phyloP scores from a whole-genome alignment of 352 stramenopile species.

The Pythium sp. region DNA sequence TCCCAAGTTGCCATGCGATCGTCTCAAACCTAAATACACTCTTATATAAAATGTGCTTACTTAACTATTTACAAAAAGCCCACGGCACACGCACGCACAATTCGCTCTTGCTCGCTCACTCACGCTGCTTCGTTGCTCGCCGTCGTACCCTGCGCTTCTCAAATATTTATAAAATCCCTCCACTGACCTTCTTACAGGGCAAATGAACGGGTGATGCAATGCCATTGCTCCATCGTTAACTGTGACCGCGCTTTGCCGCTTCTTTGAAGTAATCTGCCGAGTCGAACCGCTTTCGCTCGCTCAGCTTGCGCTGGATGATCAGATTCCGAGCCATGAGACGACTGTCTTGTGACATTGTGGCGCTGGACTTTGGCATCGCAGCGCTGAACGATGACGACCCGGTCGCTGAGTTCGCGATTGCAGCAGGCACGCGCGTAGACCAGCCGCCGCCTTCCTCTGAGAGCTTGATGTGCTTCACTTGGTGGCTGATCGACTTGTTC shows the following conservation, averaged over 20 bases:
- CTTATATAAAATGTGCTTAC: slow-evolving; percentile 1
- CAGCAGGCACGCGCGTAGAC: slow-evolving; percentile 11
- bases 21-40: slow-evolving; percentile 4
- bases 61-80: not conserved
- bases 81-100: not conserved
- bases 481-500: slow-evolving; percentile 41
- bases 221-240: slow-evolving; percentile 3
- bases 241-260: slow-evolving; percentile 18
- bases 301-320: slow-evolving; percentile 60
- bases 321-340: slow-evolving; percentile 59
- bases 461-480: slow-evolving; percentile 80
- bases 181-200: not conserved
- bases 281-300: slow-evolving; percentile 75
- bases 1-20: not conserved
- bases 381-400: slow-evolving; percentile 5
- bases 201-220: not conserved
- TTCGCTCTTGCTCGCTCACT: not conserved
- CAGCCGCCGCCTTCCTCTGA: slow-evolving; percentile 37
- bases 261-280: slow-evolving; percentile 78
- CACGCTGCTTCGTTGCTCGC: not conserved
- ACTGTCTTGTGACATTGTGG: slow-evolving; percentile 25
- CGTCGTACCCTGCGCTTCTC: not conserved
- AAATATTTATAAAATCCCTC: slow-evolving; percentile 6
- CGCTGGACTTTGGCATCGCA: slow-evolving; percentile 18
- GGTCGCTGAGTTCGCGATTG: not conserved